Conservation (phyloP, 495 filamentous ascomycete species). For the Annulohypoxylon moriforme region DNA sequence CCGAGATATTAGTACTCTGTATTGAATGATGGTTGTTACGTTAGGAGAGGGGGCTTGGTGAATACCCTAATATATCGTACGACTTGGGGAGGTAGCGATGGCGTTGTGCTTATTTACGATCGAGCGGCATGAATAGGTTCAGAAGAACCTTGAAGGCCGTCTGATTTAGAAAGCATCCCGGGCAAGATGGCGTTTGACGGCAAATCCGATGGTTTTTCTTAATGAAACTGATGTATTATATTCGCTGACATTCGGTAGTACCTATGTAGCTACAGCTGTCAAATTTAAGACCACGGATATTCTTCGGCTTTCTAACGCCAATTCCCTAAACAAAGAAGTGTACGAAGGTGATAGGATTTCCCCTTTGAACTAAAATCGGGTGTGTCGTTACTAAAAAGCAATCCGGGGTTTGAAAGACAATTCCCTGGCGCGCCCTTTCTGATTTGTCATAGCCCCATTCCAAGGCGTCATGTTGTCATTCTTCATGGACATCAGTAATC, state of each 20-base stretch:
- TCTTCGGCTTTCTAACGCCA: slow-evolving; percentile 22
- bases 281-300: slow-evolving; percentile 25
- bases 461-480: neutral
- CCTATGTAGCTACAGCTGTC: slow-evolving; percentile 14
- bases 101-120: slow-evolving; percentile 22
- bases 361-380: neutral
- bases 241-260: slow-evolving; percentile 12
- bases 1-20: slow-evolving; percentile 44
- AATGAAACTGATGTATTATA: slow-evolving; percentile 37
- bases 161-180: slow-evolving; percentile 18
- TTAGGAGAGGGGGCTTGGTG: neutral
- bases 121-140: slow-evolving; percentile 10
- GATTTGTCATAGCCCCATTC: slow-evolving; percentile 15
- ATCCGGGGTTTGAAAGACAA: slow-evolving; percentile 37
- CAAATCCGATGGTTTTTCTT: slow-evolving; percentile 30
- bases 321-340: neutral
- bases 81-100: slow-evolving; percentile 5
- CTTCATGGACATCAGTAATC: neutral
- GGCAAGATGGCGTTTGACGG: slow-evolving; percentile 32
- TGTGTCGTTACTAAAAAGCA: slow-evolving; percentile 6
- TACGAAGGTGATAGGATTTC: neutral
- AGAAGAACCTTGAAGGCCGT: slow-evolving; percentile 8
- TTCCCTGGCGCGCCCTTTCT: slow-evolving; percentile 31
- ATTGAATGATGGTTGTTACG: slow-evolving; percentile 21
- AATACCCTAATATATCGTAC: slow-evolving; percentile 34